A percentile compares a stretch with the other conserved stretches of the same genome.
These are phyloP conservation scores for Verticillium tricorpus DNA, from an alignment of 2,329 filamentous ascomycete genomes.

Conservation along the genomic window DNA sequence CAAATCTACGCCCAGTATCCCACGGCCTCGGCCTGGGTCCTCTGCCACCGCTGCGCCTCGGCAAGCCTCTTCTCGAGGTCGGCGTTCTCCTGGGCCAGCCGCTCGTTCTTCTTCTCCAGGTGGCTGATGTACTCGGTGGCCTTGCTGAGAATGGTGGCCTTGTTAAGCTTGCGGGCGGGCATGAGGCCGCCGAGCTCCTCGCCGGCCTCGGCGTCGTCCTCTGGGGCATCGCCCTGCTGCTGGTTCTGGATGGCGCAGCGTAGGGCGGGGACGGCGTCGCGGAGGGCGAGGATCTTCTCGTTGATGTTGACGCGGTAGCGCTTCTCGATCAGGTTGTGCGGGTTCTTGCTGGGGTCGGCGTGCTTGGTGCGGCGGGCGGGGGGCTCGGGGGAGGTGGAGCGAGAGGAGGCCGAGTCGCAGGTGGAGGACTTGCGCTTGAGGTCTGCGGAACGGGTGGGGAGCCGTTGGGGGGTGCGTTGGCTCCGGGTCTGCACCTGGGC, in stretches of 20 bases:
- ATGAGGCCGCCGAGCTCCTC: constrained; percentile 24
- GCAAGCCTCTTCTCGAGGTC: constrained; percentile 22
- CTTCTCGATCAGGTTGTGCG: constrained; percentile 84
- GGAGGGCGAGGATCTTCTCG: constrained; percentile 73
- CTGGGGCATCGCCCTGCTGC: constrained; percentile 18
- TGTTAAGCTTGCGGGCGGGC: constrained; percentile 35
- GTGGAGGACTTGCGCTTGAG: constrained; percentile 27
- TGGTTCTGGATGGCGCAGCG: constrained; percentile 27
- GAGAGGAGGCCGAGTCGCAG: constrained; percentile 22
- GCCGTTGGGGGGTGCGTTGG: constrained; percentile 17
- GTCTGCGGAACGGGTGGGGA: constrained; percentile 4
- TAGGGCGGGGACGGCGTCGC: constrained; percentile 60
- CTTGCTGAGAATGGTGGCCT: constrained; percentile 36
- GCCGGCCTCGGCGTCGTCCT: constrained; percentile 15
- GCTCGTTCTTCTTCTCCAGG: constrained; percentile 28
- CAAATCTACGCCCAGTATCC: constrained; percentile 3
- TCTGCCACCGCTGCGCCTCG: constrained; percentile 9
- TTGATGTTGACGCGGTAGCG: constrained; percentile 79
- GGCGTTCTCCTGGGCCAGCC: constrained; percentile 25
- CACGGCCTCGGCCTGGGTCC: constrained; percentile 5
- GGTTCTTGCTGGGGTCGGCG: constrained; percentile 60
- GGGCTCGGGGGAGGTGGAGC: constrained; percentile 35
- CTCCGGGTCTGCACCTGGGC: constrained; percentile 3
- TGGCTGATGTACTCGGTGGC: constrained; percentile 32
- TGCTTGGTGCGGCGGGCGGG: constrained; percentile 22